phyloP scores from a whole-genome alignment of 1,284 basidiomycete genomes.

The Sporisorium iseilematis-ciliati region DNA sequence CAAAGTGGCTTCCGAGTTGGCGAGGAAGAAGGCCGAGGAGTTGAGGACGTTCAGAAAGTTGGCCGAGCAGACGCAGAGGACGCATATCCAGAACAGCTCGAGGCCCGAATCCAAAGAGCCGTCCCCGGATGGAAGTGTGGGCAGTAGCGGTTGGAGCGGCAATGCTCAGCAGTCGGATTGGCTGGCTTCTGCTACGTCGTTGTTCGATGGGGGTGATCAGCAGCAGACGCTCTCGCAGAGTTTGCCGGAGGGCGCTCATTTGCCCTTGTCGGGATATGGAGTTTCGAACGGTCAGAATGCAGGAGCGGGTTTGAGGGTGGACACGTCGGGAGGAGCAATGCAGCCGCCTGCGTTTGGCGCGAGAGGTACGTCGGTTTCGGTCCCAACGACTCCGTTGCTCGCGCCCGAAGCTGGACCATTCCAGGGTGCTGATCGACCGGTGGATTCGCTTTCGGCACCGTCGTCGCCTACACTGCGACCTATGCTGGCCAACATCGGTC shows the following conservation, averaged over 20 bases:
- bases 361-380: slow-evolving; percentile 38
- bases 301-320: slow-evolving; percentile 22
- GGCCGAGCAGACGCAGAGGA: slow-evolving; percentile 50
- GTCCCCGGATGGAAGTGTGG: slow-evolving; percentile 32
- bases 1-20: slow-evolving; percentile 44
- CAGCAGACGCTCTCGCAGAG: slow-evolving; percentile 15
- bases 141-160: slow-evolving; percentile 19
- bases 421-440: slow-evolving; percentile 33
- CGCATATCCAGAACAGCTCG: slow-evolving; percentile 42
- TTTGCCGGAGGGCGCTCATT: slow-evolving; percentile 39
- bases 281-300: slow-evolving; percentile 13
- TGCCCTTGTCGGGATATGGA: slow-evolving; percentile 29
- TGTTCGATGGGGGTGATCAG: slow-evolving; percentile 12
- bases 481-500: slow-evolving; percentile 31
- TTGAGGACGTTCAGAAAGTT: slow-evolving; percentile 40
- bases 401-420: slow-evolving; percentile 40
- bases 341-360: slow-evolving; percentile 37
- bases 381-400: slow-evolving; percentile 43
- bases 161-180: slow-evolving; percentile 37
- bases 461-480: slow-evolving; percentile 46
- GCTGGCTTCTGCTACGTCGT: slow-evolving; percentile 26
- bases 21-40: slow-evolving; percentile 48
- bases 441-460: slow-evolving; percentile 52
- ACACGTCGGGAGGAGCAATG: slow-evolving; percentile 24
- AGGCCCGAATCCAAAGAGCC: slow-evolving; percentile 35